phyloP scores from a whole-genome alignment of 495 filamentous ascomycete genomes.

The Daldinia decipiens region DNA sequence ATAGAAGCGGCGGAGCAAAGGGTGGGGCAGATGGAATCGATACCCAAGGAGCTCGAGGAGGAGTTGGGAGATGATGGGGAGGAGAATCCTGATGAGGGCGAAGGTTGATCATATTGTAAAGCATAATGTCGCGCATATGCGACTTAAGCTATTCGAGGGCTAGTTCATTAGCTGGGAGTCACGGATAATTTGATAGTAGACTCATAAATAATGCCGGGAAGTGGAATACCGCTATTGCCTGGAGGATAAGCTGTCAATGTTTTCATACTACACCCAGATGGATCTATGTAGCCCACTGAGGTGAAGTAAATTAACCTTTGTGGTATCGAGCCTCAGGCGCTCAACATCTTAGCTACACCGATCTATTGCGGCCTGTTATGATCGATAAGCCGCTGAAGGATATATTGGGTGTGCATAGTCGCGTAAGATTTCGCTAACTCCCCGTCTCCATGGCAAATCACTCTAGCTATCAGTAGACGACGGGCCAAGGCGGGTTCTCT shows the following conservation, averaged over 20 bases:
- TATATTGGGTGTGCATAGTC: too few relatives aligned
- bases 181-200: background rate
- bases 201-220: background rate
- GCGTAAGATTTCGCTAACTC: too few relatives aligned
- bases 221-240: background rate
- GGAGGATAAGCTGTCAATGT: background rate
- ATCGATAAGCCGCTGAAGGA: too few relatives aligned
- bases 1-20: conserved; percentile 61
- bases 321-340: too few relatives aligned
- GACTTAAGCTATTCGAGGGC: background rate
- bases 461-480: background rate
- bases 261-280: background rate
- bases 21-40: conserved; percentile 19
- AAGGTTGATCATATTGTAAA: conserved; percentile 25
- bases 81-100: conserved; percentile 39
- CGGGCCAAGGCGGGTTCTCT: too few relatives aligned
- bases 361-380: too few relatives aligned
- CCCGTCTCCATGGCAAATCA: background rate
- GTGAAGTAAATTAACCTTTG: too few relatives aligned
- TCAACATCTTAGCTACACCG: too few relatives aligned
- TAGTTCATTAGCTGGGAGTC: background rate
- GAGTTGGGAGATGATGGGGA: conserved; percentile 48
- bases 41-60: conserved; percentile 44
- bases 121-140: too few relatives aligned
- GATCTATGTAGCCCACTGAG: background rate